Percentiles rank a stretch among this genome's conserved stretches.
phyloP scores from a whole-genome alignment of 306 rosid species.

The Pachyrhizus erosus region DNA sequence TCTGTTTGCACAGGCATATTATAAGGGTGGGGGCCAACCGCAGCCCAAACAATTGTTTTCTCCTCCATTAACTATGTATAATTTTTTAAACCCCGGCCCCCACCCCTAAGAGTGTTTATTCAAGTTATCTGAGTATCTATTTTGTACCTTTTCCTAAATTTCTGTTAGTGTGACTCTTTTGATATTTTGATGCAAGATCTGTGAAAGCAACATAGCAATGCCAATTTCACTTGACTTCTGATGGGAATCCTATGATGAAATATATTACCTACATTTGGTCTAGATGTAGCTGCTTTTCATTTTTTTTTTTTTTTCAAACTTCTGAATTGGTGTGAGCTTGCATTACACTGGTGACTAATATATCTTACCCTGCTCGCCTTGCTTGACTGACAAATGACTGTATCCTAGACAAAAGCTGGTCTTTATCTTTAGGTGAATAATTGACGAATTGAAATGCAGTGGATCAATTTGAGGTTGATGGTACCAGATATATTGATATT shows the following conservation, averaged over 20 bases:
- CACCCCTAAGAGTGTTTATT: no score
- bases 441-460: constrained; percentile 2
- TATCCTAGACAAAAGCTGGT: constrained; percentile 6
- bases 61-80: no score
- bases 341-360: not conserved
- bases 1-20: no score
- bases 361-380: not conserved
- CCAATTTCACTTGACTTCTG: not conserved
- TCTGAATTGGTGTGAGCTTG: constrained; percentile 23
- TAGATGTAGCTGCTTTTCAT: not conserved
- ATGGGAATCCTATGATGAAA: not conserved
- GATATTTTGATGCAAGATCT: not conserved
- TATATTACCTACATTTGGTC: not conserved
- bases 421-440: constrained; percentile 16
- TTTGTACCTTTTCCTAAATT: not conserved
- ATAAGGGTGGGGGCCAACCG: no score
- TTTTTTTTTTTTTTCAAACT: not conserved
- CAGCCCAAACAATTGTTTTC: no score
- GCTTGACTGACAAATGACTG: not conserved
- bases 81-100: no score
- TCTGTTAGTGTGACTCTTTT: not conserved
- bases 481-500: constrained; percentile 10
- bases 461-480: constrained; percentile 18
- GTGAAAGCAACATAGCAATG: constrained; percentile 1
- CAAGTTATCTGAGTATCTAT: no score